These are phyloP conservation scores for Zoysia japonica DNA, from an alignment of 176 grass and related monocot genomes.

Conservation along the genomic window DNA sequence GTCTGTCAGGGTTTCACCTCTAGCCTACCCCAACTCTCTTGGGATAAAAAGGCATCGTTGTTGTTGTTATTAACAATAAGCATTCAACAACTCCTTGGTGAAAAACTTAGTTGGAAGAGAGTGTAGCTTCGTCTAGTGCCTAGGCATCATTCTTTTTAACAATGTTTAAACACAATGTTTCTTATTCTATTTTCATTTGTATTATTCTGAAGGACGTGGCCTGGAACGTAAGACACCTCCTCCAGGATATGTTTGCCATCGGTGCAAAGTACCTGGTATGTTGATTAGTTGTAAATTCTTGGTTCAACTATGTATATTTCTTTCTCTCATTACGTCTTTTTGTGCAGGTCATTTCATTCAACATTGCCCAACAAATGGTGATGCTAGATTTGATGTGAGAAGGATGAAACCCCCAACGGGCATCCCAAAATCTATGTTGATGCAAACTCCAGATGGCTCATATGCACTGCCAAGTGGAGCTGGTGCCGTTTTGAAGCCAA, in stretches of 20 bases:
- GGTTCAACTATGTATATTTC: slow-evolving; percentile 11
- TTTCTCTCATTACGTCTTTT: slow-evolving; percentile 23
- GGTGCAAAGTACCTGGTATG: slow-evolving; percentile 98
- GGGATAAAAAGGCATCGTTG: too few relatives aligned
- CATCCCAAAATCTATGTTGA: slow-evolving; percentile 99
- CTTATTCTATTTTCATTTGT: slow-evolving; percentile 27
- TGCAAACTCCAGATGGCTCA: slow-evolving; percentile 90
- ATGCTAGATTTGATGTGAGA: slow-evolving; percentile 80
- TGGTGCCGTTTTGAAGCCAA: slow-evolving; percentile 95
- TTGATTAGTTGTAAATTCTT: slow-evolving; percentile 22
- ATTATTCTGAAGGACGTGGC: slow-evolving; percentile 67
- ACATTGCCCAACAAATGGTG: slow-evolving; percentile 96
- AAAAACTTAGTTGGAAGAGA: too few relatives aligned
- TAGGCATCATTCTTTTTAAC: too few relatives aligned
- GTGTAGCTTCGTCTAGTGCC: too few relatives aligned
- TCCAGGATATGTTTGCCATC: slow-evolving; percentile 95
- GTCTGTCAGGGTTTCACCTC: too few relatives aligned
- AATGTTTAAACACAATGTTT: background rate
- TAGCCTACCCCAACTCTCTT: too few relatives aligned
- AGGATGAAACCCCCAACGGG: slow-evolving; percentile 96
- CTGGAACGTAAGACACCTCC: slow-evolving; percentile 74
- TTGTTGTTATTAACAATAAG: too few relatives aligned
- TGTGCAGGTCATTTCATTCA: slow-evolving; percentile 95
- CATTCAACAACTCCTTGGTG: too few relatives aligned
- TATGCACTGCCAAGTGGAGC: slow-evolving; percentile 90